Evolutionary conservation across 2,329 filamentous ascomycete species (phyloP), one percentile per base, ranked within the genome.

Genomic region (Didymella pinodella): DNA sequence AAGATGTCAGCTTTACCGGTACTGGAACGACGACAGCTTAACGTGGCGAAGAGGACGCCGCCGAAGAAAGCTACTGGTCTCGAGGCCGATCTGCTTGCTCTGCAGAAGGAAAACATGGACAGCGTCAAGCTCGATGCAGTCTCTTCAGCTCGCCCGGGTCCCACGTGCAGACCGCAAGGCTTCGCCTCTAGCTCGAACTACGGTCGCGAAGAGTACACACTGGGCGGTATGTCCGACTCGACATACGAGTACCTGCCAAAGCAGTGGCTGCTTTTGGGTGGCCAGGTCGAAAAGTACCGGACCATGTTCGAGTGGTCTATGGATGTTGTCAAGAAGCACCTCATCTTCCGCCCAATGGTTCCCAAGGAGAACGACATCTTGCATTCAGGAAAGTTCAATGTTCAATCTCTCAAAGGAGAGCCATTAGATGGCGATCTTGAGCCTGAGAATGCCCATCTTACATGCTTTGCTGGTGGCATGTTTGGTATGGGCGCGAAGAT

Each of bases 381-480:
- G 8, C 72, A 73, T 62, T 68, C 75, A 54, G 68, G 72, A 36
- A 69, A 68, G 59, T 50, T 81, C 2, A 73, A 70, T n/a, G 78
- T 80, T 25, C 73, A 46, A 68, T 77, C 68, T 0, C 46, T 29
- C 1, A 51, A 59, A 26, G 62, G 66, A 69, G 59, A 68, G 66
- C 20, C 73, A 65, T 62, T 66, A 41, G 31, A 57, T 12, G 48
- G 65, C 7, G 62, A 66, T 32, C 67, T 80, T 0, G 66, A 76
- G 43, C 65, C 73, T 1, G 77, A 80, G 38, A 76, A 80, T 11
- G 85, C 88, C 57, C 90, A 92, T 70, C 79, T 91, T 2, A 83
- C 84, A 3, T 93, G 90, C 75, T 93, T 91, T 70, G 80, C 85
- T 3, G 90, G 90, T 7, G 90, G 89, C 10, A 88, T 90, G 80